phyloP scores from a whole-genome alignment of 148 eudicot species.

The Rhododendron griersonianum region DNA sequence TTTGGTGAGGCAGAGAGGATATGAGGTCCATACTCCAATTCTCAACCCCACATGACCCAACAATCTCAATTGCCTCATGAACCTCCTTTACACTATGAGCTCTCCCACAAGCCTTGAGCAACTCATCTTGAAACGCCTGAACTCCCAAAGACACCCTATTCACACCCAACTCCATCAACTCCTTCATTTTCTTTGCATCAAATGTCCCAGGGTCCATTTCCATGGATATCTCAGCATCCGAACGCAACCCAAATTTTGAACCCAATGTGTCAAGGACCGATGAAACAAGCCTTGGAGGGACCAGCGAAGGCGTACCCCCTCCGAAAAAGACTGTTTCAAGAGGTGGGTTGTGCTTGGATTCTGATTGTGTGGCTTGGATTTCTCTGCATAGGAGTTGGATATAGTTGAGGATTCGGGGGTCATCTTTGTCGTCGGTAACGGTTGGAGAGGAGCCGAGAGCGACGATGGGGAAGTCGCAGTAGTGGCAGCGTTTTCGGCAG shows the following conservation, averaged over 20 bases:
- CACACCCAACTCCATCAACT: constrained; percentile 64
- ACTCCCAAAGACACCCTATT: constrained; percentile 93
- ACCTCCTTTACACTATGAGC: constrained; percentile 83
- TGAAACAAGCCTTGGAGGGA: constrained; percentile 68
- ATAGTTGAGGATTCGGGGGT: constrained; percentile 68
- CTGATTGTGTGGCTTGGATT: constrained; percentile 44
- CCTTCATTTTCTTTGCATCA: constrained; percentile 47
- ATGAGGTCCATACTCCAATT: constrained; percentile 97
- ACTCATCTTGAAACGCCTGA: constrained; percentile 88
- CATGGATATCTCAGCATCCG: constrained; percentile 74
- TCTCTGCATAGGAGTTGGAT: constrained; percentile 57
- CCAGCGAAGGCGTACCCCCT: constrained; percentile 96
- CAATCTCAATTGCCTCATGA: constrained; percentile 66
- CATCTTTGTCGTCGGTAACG: constrained; percentile 27
- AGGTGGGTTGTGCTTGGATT: constrained; percentile 48
- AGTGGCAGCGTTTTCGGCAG: constrained; percentile 95
- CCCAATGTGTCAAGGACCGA: constrained; percentile 50
- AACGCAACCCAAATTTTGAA: constrained; percentile 52
- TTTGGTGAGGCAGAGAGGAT: constrained; percentile 93
- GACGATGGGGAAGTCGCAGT: constrained; percentile 87
- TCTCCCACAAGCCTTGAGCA: constrained; percentile 86
- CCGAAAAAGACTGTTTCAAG: constrained; percentile 89
- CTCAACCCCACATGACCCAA: constrained; percentile 57
- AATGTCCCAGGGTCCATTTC: constrained; percentile 99
- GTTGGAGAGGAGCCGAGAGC: constrained; percentile 66